Base-by-base conservation (phyloP, 495 filamentous ascomycete species). In the Penicillium dipodomyicola region DNA sequence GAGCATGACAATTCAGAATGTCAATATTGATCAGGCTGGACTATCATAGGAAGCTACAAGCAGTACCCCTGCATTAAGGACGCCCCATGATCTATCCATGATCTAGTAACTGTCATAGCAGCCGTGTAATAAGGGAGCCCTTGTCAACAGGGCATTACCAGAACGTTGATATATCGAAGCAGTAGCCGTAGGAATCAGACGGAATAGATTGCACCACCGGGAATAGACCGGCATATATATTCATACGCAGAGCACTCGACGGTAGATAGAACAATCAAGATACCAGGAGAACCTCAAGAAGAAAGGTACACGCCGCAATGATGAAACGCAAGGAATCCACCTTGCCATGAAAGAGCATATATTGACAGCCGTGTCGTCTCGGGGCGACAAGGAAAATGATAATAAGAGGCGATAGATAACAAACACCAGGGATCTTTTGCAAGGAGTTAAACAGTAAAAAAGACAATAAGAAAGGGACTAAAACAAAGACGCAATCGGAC, bases 321-420 rank as follows among this genome's bases (percentile, higher is more conserved):
- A 54, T 47, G 52, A 11, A 47, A 33, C 47, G 56, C 45, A 59
- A 49, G 47, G 51, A 23, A 49, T 53, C 17, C 50, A 51, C 65
- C 65, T 57, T 42, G 53, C 57, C 27, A 35, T 55, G 29, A 52
- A 61, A 56, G 49, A 66, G 62, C 51, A 56, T 62, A 62, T 68
- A 68, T 68, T 68, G 63, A 68, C 65, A 68, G 60, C 58, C 63
- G 46, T 55, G 65, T 58, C 56, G 57, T 52, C 62, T 59, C 61
- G 58, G 63, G 61, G 59, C 52, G 53, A 68, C 62, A 61, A 32
- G 42, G 19, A 52, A 27, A 52, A 43, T 41, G 37, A 42, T 52
- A 52, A 65, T 63, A 56, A 59, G 54, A 61, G 43, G 58, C 45
- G 58, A 57, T 65, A 58, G 54, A 50, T 58, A 52, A 46, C 44